A percentile compares a stretch with the other conserved stretches of the same genome.
Evolutionary conservation across 805 yeast species (phyloP).

Genomic region (Candida koratica): DNA sequence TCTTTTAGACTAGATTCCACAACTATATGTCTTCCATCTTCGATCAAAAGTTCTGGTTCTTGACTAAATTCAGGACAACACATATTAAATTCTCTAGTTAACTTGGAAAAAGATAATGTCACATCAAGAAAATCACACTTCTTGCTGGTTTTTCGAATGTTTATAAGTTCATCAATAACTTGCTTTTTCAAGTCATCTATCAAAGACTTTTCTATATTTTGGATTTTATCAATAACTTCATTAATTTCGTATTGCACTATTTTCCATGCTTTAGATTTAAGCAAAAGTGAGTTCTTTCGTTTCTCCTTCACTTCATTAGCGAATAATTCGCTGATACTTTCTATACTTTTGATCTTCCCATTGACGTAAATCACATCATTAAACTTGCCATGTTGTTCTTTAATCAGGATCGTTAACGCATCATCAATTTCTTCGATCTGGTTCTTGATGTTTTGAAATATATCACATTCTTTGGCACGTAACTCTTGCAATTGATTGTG

Average conservation of each 20-base stretch:
- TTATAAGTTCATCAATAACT: conserved; percentile 42
- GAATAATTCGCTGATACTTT: conserved; percentile 17
- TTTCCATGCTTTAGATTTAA: conserved; percentile 51
- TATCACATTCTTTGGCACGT: conserved; percentile 21
- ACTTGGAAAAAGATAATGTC: conserved; percentile 62
- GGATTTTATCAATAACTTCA: conserved; percentile 43
- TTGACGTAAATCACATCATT: conserved; percentile 47
- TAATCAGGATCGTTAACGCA: conserved; percentile 24
- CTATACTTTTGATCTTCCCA: conserved; percentile 34
- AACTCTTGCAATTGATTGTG: conserved; percentile 33
- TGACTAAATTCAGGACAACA: conserved; percentile 61
- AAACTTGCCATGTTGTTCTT: conserved; percentile 28
- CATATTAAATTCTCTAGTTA: conserved; percentile 66
- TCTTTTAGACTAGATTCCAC: conserved; percentile 71
- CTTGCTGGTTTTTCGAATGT: conserved; percentile 48
- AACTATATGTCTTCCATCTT: conserved; percentile 76
- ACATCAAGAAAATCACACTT: conserved; percentile 68
- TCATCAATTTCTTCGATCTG: conserved; percentile 25
- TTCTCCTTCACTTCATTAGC: conserved; percentile 25
- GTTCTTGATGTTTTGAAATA: conserved; percentile 20
- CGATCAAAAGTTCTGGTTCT: conserved; percentile 44
- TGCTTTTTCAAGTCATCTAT: conserved; percentile 45
- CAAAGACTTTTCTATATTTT: conserved; percentile 51
- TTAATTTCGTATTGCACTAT: conserved; percentile 49
- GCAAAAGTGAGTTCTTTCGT: conserved; percentile 42